These are phyloP conservation scores for Melampsora americana DNA, from an alignment of 1,284 basidiomycete species.

Conservation along the genomic window DNA sequence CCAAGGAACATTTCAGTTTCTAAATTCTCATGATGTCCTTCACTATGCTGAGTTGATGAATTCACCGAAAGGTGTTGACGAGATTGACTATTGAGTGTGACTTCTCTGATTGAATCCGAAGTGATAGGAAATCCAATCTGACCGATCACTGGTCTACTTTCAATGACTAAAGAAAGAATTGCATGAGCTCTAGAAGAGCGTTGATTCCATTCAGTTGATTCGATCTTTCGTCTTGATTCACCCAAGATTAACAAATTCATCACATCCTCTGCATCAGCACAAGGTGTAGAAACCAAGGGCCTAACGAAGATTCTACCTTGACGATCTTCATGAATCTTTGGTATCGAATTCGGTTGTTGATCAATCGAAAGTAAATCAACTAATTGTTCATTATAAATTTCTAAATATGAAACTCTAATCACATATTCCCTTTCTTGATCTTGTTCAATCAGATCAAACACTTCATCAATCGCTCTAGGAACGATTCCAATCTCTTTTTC, in stretches of 20 bases:
- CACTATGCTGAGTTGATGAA: not conserved
- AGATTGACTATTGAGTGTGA: not conserved
- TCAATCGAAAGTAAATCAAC: slow-evolving; percentile 56
- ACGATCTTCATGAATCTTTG: slow-evolving; percentile 36
- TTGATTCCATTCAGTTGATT: slow-evolving; percentile 63
- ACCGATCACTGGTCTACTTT: slow-evolving; percentile 31
- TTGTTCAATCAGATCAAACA: slow-evolving; percentile 58
- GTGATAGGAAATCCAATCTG: slow-evolving; percentile 29
- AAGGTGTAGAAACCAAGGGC: slow-evolving; percentile 28
- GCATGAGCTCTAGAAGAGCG: slow-evolving; percentile 59
- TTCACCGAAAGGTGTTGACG: slow-evolving; percentile 2
- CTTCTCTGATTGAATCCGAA: slow-evolving; percentile 14
- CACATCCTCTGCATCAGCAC: slow-evolving; percentile 56
- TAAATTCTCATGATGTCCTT: not conserved
- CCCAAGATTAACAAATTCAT: slow-evolving; percentile 58
- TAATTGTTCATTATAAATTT: slow-evolving; percentile 63
- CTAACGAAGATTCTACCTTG: slow-evolving; percentile 40
- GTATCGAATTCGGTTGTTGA: slow-evolving; percentile 7
- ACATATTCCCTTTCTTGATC: slow-evolving; percentile 55
- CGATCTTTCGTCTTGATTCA: slow-evolving; percentile 58
- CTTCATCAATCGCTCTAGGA: slow-evolving; percentile 73
- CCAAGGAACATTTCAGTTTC: slow-evolving; percentile 20
- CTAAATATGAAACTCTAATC: slow-evolving; percentile 62
- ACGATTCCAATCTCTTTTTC: slow-evolving; percentile 87
- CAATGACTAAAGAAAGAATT: slow-evolving; percentile 56